Conservation (phyloP, 192 early-diverging fungal genomes). For the Mortierella claussenii region DNA sequence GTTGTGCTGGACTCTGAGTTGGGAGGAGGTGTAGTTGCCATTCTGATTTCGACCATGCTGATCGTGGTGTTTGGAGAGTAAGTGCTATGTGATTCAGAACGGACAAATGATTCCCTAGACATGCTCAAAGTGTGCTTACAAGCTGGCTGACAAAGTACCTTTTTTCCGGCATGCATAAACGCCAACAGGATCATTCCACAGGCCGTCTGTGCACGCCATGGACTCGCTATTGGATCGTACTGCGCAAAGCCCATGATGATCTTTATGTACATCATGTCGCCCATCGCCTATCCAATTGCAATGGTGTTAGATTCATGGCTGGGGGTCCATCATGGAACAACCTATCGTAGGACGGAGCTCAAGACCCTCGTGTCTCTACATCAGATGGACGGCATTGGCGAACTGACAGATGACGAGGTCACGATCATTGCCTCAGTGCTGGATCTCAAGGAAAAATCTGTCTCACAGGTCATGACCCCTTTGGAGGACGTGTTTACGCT, state of each 20-base stretch:
- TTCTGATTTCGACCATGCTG: slow-evolving; percentile 86
- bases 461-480: slow-evolving; percentile 77
- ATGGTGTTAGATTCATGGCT: slow-evolving; percentile 87
- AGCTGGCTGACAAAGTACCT: not conserved
- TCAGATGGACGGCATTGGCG: slow-evolving; percentile 74
- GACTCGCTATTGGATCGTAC: slow-evolving; percentile 90
- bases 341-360: slow-evolving; percentile 77
- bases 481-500: slow-evolving; percentile 77
- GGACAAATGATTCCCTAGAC: not conserved
- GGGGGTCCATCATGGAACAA: slow-evolving; percentile 87
- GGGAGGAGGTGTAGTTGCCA: slow-evolving; percentile 83
- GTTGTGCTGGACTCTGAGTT: slow-evolving; percentile 84
- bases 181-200: slow-evolving; percentile 36
- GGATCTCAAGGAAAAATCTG: slow-evolving; percentile 79
- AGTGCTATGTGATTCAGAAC: slow-evolving; percentile 17
- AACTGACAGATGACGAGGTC: slow-evolving; percentile 80
- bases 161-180: not conserved
- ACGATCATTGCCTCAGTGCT: slow-evolving; percentile 83
- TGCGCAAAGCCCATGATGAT: slow-evolving; percentile 78
- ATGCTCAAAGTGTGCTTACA: not conserved
- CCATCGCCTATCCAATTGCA: slow-evolving; percentile 90
- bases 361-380: slow-evolving; percentile 84
- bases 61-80: slow-evolving; percentile 97
- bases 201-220: slow-evolving; percentile 92
- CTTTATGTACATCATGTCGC: slow-evolving; percentile 77